A percentile compares a stretch with the other conserved stretches of the same genome.
These are phyloP conservation scores for Russula vinacea DNA, from an alignment of 768 basidiomycete species.

Conservation along the genomic window DNA sequence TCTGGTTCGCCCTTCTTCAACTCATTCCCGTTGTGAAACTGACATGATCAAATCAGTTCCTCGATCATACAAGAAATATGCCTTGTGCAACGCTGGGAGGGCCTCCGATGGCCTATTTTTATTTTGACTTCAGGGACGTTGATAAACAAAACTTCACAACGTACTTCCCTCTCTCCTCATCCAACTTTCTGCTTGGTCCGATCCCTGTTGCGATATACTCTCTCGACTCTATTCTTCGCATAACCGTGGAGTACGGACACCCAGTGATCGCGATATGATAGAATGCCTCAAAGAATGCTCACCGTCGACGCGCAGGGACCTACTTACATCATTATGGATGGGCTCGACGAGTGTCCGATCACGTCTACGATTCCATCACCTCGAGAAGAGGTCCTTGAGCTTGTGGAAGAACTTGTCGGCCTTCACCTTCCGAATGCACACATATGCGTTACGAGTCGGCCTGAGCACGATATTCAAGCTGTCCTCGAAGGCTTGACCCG, in stretches of 20 bases:
- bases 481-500: background rate
- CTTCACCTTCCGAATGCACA: background rate
- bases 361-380: conserved; percentile 2
- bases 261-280: background rate
- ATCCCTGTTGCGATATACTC: conserved; percentile 2
- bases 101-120: conserved; percentile 13
- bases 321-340: conserved; percentile 18
- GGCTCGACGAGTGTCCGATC: conserved; percentile 15
- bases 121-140: conserved; percentile 10
- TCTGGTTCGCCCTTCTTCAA: conserved; percentile 2
- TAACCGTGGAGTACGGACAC: background rate
- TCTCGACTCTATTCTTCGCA: background rate
- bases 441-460: conserved; percentile 16
- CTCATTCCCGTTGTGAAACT: background rate
- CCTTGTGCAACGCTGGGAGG: background rate
- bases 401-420: conserved; percentile 6
- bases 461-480: conserved; percentile 8
- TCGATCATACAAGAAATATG: conserved; percentile 12
- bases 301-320: background rate
- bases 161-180: conserved; percentile 11
- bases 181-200: background rate
- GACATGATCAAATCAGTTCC: background rate
- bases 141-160: conserved; percentile 11
- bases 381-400: background rate
- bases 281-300: conserved; percentile 16